phyloP scores from a whole-genome alignment of 2,329 filamentous ascomycete genomes.

The Botrytis fragariae region DNA sequence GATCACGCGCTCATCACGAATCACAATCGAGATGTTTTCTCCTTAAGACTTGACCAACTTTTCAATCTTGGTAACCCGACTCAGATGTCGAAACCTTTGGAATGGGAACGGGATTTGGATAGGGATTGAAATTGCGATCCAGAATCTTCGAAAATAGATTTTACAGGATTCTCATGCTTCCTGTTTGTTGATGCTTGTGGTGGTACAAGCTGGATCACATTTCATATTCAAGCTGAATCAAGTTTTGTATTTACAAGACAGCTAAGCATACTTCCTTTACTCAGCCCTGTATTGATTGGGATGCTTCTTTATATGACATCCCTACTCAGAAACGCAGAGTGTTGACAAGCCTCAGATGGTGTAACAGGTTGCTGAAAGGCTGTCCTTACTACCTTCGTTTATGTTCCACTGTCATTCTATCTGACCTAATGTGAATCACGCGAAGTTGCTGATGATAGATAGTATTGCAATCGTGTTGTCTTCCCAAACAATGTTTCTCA shows the following conservation, averaged over 20 bases:
- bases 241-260: neutral
- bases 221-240: constrained; percentile 6
- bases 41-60: neutral
- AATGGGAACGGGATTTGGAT: neutral
- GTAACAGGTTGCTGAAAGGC: neutral
- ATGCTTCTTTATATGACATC: neutral
- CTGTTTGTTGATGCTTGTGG: neutral
- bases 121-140: neutral
- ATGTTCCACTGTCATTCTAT: neutral
- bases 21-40: neutral
- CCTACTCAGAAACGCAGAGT: neutral
- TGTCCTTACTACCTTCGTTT: neutral
- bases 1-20: neutral
- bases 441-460: neutral
- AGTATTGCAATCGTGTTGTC: neutral
- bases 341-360: neutral
- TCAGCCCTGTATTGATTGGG: neutral
- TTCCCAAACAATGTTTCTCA: neutral
- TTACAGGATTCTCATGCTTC: neutral
- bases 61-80: neutral
- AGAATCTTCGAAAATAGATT: neutral
- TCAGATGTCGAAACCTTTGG: neutral
- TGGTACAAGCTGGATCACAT: neutral
- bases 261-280: neutral
- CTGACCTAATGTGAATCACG: neutral